phyloP scores from a whole-genome alignment of 768 basidiomycete species.

The Sporobolomyces phaffii region DNA sequence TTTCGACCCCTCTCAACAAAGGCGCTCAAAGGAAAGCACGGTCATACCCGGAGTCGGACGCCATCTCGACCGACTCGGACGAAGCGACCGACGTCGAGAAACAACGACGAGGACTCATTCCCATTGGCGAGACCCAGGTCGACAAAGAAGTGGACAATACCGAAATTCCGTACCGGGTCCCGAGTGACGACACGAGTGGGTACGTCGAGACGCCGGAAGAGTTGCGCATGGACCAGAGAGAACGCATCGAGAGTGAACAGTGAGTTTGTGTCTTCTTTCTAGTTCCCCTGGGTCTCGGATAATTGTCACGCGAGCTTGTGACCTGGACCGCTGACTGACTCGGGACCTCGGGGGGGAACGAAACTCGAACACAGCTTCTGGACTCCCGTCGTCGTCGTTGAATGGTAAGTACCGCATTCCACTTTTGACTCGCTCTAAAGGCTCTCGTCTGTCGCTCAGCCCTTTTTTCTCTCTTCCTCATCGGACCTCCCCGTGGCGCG shows the following conservation, averaged over 20 bases:
- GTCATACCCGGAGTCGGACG: neutral
- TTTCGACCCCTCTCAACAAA: neutral
- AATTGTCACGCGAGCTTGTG: neutral
- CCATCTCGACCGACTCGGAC: slow-evolving; percentile 1
- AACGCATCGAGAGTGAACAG: slow-evolving; percentile 14
- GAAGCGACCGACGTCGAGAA: neutral
- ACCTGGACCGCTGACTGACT: neutral
- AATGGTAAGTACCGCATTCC: slow-evolving; percentile 1
- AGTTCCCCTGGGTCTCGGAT: neutral
- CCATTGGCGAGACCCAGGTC: neutral
- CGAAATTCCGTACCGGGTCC: slow-evolving; percentile 16
- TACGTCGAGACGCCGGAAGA: slow-evolving; percentile 18
- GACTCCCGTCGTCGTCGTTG: neutral
- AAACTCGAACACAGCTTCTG: neutral
- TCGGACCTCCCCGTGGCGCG: too few species aligned
- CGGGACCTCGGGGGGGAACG: neutral
- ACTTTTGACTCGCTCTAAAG: neutral
- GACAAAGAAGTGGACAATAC: neutral
- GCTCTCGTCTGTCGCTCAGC: neutral
- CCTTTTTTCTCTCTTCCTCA: neutral
- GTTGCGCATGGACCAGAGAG: slow-evolving; percentile 11
- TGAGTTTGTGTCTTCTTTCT: neutral
- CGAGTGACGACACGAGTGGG: slow-evolving; percentile 29
- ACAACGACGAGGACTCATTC: neutral
- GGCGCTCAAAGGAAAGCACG: too few species aligned